Evolutionary conservation across 2,329 filamentous ascomycete species (phyloP).

Genomic region (Stemphylium lycopersici): DNA sequence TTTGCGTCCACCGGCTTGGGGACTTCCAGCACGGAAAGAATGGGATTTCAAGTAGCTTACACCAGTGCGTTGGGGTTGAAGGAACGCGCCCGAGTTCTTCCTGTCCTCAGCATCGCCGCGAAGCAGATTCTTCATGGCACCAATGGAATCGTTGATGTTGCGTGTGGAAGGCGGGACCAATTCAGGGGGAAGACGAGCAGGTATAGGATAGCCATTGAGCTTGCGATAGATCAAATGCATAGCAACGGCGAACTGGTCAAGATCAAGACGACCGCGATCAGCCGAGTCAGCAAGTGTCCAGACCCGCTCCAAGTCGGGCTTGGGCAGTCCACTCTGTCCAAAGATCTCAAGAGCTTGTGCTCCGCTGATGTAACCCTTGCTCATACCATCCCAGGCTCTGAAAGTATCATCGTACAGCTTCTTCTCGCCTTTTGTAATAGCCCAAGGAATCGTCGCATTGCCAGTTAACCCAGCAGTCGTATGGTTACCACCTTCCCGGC

Average conservation of each 20-base stretch:
- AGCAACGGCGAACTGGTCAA: constrained; percentile 96
- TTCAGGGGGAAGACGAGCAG: constrained; percentile 85
- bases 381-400: constrained; percentile 93
- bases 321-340: constrained; percentile 91
- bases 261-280: constrained; percentile 90
- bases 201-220: constrained; percentile 92
- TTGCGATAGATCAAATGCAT: constrained; percentile 99
- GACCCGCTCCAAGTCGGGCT: constrained; percentile 85
- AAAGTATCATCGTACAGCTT: constrained; percentile 95
- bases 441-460: constrained; percentile 96
- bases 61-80: constrained; percentile 95
- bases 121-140: constrained; percentile 87
- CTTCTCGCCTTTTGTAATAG: constrained; percentile 98
- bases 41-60: constrained; percentile 97
- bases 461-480: constrained; percentile 87
- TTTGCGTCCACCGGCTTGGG: constrained; percentile 71
- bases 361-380: constrained; percentile 89
- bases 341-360: constrained; percentile 96
- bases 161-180: constrained; percentile 92
- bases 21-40: constrained; percentile 76
- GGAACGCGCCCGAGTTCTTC: constrained; percentile 85
- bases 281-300: constrained; percentile 95
- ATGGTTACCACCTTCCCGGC: constrained; percentile 79
- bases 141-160: constrained; percentile 91
- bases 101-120: constrained; percentile 87